phyloP scores from a whole-genome alignment of 2,329 filamentous ascomycete species.

The Venturia oleaginea region DNA sequence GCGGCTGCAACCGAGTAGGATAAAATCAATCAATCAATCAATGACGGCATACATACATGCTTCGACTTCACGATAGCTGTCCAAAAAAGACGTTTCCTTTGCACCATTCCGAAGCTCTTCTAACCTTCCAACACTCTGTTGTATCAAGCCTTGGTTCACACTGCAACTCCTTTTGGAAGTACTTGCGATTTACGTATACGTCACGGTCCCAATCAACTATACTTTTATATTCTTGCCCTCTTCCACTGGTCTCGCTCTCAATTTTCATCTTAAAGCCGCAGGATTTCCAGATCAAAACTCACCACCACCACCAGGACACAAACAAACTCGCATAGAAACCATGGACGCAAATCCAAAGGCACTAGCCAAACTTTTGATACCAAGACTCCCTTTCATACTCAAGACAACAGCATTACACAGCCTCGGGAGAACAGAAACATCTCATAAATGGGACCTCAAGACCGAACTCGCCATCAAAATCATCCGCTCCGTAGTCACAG shows the following conservation, averaged over 20 bases:
- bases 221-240: neutral
- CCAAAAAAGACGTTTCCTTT: neutral
- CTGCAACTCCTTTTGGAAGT: neutral
- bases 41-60: no score
- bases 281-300: neutral
- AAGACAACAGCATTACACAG: conserved; percentile 55
- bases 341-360: conserved; percentile 1
- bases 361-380: conserved; percentile 5
- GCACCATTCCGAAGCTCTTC: neutral
- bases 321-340: neutral
- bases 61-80: neutral
- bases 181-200: neutral
- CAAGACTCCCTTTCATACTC: conserved; percentile 9
- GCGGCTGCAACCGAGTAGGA: no score
- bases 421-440: conserved; percentile 58
- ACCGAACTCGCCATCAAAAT: conserved; percentile 61
- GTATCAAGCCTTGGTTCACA: neutral
- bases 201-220: neutral
- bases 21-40: no score
- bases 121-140: neutral
- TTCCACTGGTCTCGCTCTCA: no score
- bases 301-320: neutral
- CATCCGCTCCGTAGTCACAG: conserved; percentile 37
- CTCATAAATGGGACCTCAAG: conserved; percentile 68
- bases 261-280: neutral